Percentiles rank a stretch among this genome's conserved stretches.
Evolutionary conservation across 805 yeast species (phyloP).

Genomic region (Metschnikowia lunata): DNA sequence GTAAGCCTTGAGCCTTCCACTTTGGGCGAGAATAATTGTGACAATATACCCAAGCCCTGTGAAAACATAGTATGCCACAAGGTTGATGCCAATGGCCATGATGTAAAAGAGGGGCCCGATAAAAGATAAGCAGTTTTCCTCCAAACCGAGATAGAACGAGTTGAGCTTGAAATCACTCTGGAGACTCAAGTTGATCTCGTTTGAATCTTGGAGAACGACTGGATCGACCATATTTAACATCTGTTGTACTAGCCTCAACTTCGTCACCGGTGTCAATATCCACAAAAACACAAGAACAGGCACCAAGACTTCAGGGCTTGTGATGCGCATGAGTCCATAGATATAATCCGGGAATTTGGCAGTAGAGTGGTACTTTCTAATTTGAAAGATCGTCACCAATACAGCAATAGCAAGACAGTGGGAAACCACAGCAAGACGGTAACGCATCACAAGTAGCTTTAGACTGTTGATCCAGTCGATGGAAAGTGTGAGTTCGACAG

Average conservation of each 20-base stretch:
- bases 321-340: slow-evolving; percentile 34
- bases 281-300: slow-evolving; percentile 24
- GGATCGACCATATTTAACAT: slow-evolving; percentile 49
- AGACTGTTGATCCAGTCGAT: slow-evolving; percentile 59
- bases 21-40: not conserved
- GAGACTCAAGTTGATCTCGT: slow-evolving; percentile 39
- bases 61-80: slow-evolving; percentile 27
- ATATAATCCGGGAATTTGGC: slow-evolving; percentile 28
- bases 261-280: slow-evolving; percentile 36
- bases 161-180: slow-evolving; percentile 38
- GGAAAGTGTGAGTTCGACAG: slow-evolving; percentile 36
- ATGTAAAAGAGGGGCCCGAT: slow-evolving; percentile 55
- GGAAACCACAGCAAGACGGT: slow-evolving; percentile 68
- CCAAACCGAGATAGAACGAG: slow-evolving; percentile 64
- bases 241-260: slow-evolving; percentile 30
- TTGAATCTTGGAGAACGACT: slow-evolving; percentile 44
- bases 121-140: slow-evolving; percentile 51
- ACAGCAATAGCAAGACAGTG: slow-evolving; percentile 61
- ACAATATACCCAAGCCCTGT: slow-evolving; percentile 12
- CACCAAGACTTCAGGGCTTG: slow-evolving; percentile 18
- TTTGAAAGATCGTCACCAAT: slow-evolving; percentile 52
- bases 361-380: slow-evolving; percentile 28
- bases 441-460: slow-evolving; percentile 67
- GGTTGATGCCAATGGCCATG: slow-evolving; percentile 43
- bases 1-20: not conserved